Conservation (phyloP, 2,329 filamentous ascomycete species). For the Aspergillus ibericus region DNA sequence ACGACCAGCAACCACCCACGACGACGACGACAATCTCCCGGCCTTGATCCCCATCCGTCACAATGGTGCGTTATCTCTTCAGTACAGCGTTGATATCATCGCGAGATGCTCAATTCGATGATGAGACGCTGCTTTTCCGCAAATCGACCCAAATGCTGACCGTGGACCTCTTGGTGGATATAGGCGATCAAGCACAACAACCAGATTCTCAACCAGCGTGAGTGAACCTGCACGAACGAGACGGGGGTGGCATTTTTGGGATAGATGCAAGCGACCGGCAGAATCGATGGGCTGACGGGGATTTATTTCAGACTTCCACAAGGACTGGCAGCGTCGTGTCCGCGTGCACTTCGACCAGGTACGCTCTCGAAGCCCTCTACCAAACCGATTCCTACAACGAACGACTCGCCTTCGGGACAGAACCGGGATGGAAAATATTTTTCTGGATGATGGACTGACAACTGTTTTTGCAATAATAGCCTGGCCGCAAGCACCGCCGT, state of each 20-base stretch:
- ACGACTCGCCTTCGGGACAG: conserved; percentile 9
- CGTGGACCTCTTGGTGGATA: conserved; percentile 31
- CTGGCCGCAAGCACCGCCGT: conserved; percentile 93
- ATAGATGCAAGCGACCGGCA: conserved; percentile 16
- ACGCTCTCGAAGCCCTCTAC: conserved; percentile 50
- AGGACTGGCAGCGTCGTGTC: conserved; percentile 99
- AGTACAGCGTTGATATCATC: conserved; percentile 15
- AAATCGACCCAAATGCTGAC: conserved; percentile 17
- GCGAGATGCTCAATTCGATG: conserved; percentile 15
- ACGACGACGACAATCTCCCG: conserved; percentile 44
- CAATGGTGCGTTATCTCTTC: conserved; percentile 45
- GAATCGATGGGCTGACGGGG: conserved; percentile 26
- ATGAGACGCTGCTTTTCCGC: conserved; percentile 8
- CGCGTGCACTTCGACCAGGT: conserved; percentile 99
- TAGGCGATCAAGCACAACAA: conserved; percentile 99
- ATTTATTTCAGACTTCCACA: conserved; percentile 78
- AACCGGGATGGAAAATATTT: conserved; percentile 16
- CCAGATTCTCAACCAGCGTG: conserved; percentile 94
- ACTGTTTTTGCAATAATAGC: conserved; percentile 58
- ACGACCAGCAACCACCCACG: conserved; percentile 48
- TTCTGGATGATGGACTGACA: conserved; percentile 33
- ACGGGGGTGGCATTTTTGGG: background rate
- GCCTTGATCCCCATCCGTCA: conserved; percentile 56
- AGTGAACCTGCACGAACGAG: conserved; percentile 39
- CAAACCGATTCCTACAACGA: conserved; percentile 18